These are phyloP conservation scores for Melampsora occidentalis DNA, from an alignment of 1,284 basidiomycete genomes.

Conservation along the genomic window DNA sequence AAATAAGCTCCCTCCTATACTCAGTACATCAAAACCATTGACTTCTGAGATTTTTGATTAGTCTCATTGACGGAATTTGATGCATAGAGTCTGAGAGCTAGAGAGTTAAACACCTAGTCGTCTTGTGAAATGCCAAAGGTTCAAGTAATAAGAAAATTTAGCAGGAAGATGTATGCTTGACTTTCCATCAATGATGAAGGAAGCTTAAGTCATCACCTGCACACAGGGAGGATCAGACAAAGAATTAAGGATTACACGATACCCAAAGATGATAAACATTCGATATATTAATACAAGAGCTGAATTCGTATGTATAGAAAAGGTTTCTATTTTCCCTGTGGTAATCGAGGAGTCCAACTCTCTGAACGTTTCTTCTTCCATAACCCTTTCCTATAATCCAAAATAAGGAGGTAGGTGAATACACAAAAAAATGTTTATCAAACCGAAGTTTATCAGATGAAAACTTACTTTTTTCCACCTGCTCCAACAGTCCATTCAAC, in stretches of 20 bases:
- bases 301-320: background rate
- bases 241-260: background rate
- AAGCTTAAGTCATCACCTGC: too few relatives aligned
- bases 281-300: background rate
- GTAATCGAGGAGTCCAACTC: slow-evolving; percentile 24
- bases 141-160: too few relatives aligned
- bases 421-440: background rate
- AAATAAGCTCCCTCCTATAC: too few relatives aligned
- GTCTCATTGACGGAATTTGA: too few relatives aligned
- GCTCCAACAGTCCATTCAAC: slow-evolving; percentile 26
- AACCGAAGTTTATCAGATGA: background rate
- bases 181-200: too few relatives aligned
- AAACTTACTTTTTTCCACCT: slow-evolving; percentile 27
- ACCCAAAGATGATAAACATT: background rate
- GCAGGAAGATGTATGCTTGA: too few relatives aligned
- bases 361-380: slow-evolving; percentile 40
- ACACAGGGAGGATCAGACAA: too few relatives aligned
- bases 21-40: too few relatives aligned
- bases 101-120: too few relatives aligned
- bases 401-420: background rate
- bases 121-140: too few relatives aligned
- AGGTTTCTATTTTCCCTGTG: background rate
- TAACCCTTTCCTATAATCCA: background rate
- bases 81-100: too few relatives aligned
- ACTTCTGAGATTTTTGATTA: too few relatives aligned